These are phyloP conservation scores for Globisporangium echinulatum DNA, from an alignment of 352 stramenopile genomes.

Conservation along the genomic window DNA sequence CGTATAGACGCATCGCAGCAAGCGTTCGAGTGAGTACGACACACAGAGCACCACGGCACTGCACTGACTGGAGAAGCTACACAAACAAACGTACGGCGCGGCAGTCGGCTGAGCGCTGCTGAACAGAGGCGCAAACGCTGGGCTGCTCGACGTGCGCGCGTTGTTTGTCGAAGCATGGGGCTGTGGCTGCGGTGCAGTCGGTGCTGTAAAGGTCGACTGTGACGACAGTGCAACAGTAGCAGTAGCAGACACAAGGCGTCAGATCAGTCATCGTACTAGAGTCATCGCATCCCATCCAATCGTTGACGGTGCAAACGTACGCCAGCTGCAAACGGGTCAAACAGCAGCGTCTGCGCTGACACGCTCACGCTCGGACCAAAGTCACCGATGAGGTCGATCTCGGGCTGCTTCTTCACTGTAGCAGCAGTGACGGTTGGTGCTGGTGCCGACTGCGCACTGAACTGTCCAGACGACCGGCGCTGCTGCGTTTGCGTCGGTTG, in stretches of 20 bases:
- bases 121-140: conserved; percentile 14
- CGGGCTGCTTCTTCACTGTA: conserved; percentile 30
- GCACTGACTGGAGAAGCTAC: too few relatives aligned
- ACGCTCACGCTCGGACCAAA: too few relatives aligned
- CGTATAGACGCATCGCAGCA: too few relatives aligned
- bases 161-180: conserved; percentile 15
- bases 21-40: too few relatives aligned
- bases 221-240: neutral
- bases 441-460: neutral
- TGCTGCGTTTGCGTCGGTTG: conserved; percentile 18
- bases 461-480: conserved; percentile 1
- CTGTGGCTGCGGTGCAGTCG: conserved; percentile 8
- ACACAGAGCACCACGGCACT: too few relatives aligned
- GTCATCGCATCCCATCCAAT: too few relatives aligned
- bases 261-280: too few relatives aligned
- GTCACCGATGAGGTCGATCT: conserved; percentile 79
- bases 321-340: conserved; percentile 7
- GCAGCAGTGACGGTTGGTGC: neutral
- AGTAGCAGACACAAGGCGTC: neutral
- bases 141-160: conserved; percentile 21
- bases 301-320: too few relatives aligned
- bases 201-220: conserved; percentile 22
- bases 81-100: neutral
- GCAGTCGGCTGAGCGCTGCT: conserved; percentile 1
- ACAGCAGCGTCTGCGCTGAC: conserved; percentile 17